Conservation (phyloP, 345 rosid genomes). For the Theobroma cacao region DNA sequence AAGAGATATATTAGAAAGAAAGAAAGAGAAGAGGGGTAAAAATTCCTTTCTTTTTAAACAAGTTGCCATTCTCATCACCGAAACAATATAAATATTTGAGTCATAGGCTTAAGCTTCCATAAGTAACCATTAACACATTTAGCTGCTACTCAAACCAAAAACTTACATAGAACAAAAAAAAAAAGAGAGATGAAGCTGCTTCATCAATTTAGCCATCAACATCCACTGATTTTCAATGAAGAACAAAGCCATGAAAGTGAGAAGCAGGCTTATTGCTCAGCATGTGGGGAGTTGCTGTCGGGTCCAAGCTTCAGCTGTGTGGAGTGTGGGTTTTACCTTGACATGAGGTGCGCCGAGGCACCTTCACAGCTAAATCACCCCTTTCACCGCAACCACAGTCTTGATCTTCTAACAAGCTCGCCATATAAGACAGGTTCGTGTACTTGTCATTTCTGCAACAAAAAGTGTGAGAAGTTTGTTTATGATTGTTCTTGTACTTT, state of each 20-base stretch:
- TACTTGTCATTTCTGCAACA: neutral
- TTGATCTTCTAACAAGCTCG: neutral
- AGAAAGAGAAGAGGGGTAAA: too few species aligned
- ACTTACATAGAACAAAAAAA: too few species aligned
- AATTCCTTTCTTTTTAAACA: too few species aligned
- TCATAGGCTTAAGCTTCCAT: too few species aligned
- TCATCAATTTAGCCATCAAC: neutral
- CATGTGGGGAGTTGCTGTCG: neutral
- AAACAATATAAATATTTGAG: too few species aligned
- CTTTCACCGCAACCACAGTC: neutral
- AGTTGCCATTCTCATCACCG: too few species aligned
- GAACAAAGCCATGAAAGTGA: neutral
- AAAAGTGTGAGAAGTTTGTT: neutral
- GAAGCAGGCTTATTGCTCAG: neutral
- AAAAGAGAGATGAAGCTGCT: neutral
- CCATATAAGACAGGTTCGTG: neutral
- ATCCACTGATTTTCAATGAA: neutral
- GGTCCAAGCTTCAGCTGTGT: neutral
- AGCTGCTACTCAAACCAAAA: too few species aligned
- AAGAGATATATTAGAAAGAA: too few species aligned
- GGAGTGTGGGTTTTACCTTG: neutral
- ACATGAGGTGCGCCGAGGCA: neutral
- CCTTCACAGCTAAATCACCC: neutral
- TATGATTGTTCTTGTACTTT: neutral
- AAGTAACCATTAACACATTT: too few species aligned